phyloP scores from a whole-genome alignment of 768 basidiomycete genomes.

The Termitomyces sp. region DNA sequence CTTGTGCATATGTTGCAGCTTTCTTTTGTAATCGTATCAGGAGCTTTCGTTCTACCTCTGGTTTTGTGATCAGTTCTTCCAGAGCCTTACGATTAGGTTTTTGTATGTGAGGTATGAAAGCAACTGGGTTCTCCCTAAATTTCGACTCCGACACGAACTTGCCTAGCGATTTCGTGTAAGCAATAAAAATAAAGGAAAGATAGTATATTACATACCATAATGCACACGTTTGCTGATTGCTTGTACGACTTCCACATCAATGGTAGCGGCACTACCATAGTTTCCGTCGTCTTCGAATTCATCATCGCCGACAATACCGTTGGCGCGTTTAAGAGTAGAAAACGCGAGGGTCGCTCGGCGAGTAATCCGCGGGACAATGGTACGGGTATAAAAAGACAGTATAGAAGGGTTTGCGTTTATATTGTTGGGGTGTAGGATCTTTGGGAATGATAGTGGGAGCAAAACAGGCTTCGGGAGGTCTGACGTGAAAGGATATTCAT shows the following conservation, averaged over 20 bases:
- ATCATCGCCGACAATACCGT: conserved; percentile 59
- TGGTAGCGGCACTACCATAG: conserved; percentile 91
- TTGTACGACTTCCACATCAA: conserved; percentile 96
- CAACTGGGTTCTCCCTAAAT: conserved; percentile 78
- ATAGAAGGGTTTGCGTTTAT: conserved; percentile 89
- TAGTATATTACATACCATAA: conserved; percentile 59
- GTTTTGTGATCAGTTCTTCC: conserved; percentile 91
- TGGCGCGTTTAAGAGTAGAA: conserved; percentile 58
- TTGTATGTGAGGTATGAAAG: conserved; percentile 90
- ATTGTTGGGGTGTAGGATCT: conserved; percentile 71
- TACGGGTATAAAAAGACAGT: conserved; percentile 79
- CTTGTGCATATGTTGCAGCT: conserved; percentile 72
- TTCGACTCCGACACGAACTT: conserved; percentile 99
- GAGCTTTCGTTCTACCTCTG: conserved; percentile 86
- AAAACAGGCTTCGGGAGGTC: conserved; percentile 82
- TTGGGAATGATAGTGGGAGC: conserved; percentile 64
- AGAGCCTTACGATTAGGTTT: conserved; percentile 73
- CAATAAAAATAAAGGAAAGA: background rate
- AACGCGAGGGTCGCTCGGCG: conserved; percentile 62
- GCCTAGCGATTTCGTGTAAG: conserved; percentile 42
- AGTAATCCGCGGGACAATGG: conserved; percentile 89
- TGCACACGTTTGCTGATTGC: conserved; percentile 98
- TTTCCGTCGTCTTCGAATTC: conserved; percentile 94
- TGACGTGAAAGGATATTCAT: conserved; percentile 93
- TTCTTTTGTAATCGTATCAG: conserved; percentile 85